These are phyloP conservation scores for Talaromyces thailandensis DNA, from an alignment of 495 filamentous ascomycete species.

Conservation along the genomic window DNA sequence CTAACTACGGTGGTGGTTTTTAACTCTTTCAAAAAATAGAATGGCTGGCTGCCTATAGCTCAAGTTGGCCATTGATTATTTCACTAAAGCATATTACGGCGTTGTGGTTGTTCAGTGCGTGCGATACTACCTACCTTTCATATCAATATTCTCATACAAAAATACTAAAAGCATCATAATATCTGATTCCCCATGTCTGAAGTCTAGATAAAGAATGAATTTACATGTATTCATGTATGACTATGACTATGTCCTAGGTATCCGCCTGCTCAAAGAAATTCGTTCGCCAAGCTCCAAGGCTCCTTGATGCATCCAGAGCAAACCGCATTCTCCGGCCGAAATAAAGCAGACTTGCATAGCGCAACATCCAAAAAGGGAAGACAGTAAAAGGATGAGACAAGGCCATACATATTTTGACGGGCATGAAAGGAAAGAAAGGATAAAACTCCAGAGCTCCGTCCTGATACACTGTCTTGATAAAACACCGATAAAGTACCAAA, in stretches of 20 bases:
- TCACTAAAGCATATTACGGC: constrained; percentile 1
- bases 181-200: too few species aligned
- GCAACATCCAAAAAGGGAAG: background rate
- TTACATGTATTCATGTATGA: background rate
- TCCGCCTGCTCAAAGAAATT: background rate
- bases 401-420: too few species aligned
- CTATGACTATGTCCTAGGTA: background rate
- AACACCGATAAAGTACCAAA: background rate
- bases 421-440: background rate
- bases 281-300: background rate
- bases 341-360: background rate
- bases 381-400: background rate
- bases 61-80: constrained; percentile 14
- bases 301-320: background rate
- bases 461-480: background rate
- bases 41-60: background rate
- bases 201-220: background rate
- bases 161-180: background rate
- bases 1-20: constrained; percentile 35
- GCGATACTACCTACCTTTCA: background rate
- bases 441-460: background rate
- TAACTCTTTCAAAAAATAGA: background rate
- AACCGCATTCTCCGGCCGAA: background rate
- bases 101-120: constrained; percentile 9
- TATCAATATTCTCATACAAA: background rate